Conservation (phyloP, 768 basidiomycete genomes). For the Mycena vitilis region DNA sequence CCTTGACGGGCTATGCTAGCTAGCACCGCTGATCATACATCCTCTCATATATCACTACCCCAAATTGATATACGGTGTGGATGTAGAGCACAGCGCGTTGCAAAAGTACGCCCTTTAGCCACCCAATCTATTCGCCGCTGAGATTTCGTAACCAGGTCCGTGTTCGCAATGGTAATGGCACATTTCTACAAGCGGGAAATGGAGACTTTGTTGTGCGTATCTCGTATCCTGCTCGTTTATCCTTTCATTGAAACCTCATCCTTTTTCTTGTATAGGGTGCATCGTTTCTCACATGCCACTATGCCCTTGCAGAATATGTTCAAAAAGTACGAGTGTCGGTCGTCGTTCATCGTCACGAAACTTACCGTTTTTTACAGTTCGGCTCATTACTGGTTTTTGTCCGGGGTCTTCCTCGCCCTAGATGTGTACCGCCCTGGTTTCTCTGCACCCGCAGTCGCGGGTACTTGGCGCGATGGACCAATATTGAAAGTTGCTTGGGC, state of each 20-base stretch:
- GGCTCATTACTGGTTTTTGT: slow-evolving; percentile 87
- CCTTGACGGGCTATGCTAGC: slow-evolving; percentile 53
- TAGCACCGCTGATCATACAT: slow-evolving; percentile 90
- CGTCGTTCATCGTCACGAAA: no score
- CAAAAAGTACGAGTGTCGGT: slow-evolving; percentile 76
- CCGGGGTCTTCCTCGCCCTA: slow-evolving; percentile 81
- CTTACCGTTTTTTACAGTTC: slow-evolving; percentile 63
- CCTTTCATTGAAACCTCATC: slow-evolving; percentile 9
- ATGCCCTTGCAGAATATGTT: slow-evolving; percentile 91
- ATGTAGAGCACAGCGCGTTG: slow-evolving; percentile 78
- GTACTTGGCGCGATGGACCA: slow-evolving; percentile 69
- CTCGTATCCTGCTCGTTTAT: background rate
- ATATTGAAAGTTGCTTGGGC: slow-evolving; percentile 77
- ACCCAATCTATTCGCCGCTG: slow-evolving; percentile 48
- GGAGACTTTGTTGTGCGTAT: slow-evolving; percentile 86
- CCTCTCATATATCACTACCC: slow-evolving; percentile 85
- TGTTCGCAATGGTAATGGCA: slow-evolving; percentile 79
- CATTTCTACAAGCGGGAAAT: slow-evolving; percentile 94
- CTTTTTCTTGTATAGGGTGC: slow-evolving; percentile 68
- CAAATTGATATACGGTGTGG: slow-evolving; percentile 72
- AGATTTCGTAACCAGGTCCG: slow-evolving; percentile 56
- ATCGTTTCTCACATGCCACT: slow-evolving; percentile 94
- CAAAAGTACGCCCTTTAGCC: slow-evolving; percentile 66
- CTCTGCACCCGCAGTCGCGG: slow-evolving; percentile 71
- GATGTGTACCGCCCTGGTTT: slow-evolving; percentile 87